Evolutionary conservation across 1,284 basidiomycete species (phyloP).

Genomic region (Rhodotorula sp.): DNA sequence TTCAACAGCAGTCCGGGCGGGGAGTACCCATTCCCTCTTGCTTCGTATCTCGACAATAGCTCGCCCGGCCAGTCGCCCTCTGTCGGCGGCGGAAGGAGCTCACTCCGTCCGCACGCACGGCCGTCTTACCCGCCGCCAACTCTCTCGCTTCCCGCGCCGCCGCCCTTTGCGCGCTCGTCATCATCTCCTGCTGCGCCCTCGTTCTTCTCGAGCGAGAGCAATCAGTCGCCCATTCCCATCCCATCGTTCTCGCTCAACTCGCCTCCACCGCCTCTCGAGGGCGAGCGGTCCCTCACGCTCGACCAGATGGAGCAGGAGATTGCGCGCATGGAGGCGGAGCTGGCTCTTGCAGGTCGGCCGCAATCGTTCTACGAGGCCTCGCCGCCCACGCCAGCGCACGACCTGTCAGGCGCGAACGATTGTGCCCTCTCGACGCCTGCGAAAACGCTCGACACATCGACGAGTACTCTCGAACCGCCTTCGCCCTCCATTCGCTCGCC

Average conservation of each 20-base stretch:
- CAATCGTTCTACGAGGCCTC: conserved; percentile 8
- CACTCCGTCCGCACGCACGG: neutral
- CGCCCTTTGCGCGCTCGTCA: neutral
- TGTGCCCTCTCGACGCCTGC: neutral
- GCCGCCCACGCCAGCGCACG: too few species aligned
- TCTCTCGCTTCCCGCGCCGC: neutral
- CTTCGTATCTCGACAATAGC: conserved; percentile 13
- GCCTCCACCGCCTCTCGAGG: too few species aligned
- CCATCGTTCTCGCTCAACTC: neutral
- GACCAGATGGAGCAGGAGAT: conserved; percentile 41
- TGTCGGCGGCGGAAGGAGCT: neutral
- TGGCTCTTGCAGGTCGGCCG: conserved; percentile 4
- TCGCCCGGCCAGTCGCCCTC: neutral
- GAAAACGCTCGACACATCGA: too few species aligned
- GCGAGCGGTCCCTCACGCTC: conserved; percentile 18
- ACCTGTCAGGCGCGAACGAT: too few species aligned
- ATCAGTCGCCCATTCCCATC: neutral
- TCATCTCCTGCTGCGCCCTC: neutral
- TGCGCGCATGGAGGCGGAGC: conserved; percentile 32
- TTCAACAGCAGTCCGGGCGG: conserved; percentile 2
- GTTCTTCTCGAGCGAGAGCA: neutral
- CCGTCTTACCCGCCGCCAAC: neutral
- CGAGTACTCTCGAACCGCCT: neutral
- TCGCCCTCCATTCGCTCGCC: neutral
- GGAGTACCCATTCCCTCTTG: conserved; percentile 20